Base-by-base conservation (phyloP, 2,329 filamentous ascomycete genomes). In the Trichoderma koningii region DNA sequence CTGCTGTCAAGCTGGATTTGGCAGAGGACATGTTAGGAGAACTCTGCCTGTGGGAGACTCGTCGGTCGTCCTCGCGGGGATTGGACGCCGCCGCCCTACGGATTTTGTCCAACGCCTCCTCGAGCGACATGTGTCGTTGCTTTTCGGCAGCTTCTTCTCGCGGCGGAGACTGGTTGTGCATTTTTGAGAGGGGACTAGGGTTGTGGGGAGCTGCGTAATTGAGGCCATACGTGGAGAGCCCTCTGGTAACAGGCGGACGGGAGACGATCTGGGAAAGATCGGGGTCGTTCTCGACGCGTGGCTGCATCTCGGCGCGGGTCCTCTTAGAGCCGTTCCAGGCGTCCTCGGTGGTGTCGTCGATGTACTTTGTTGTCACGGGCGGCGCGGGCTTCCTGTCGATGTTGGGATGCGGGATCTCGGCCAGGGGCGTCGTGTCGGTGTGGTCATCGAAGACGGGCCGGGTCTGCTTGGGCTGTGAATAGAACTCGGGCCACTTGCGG, bases 401-500 rank as follows among this genome's bases (percentile, higher is more conserved):
- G 69, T 82, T 83, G 71, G 83, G 81, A 68, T 82, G 84, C 59
- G 73, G 75, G 44, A 76, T 74, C 50, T 73, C 67, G 61, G 72
- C 73, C 68, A 74, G 70, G 56, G 77, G 76, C 62, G 75, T 74
- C 65, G 78, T 76, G 62, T 77, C 76, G 57, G 72, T 73, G 63
- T 74, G 69, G 62, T 75, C 70, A 66, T 76, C 72, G 63, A 73
- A 71, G 66, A 69, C 66, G 67, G 73, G 68, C 7, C 68, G 66
- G 47, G 71, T 69, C 67, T 78, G 79, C 42, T 56, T 34, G 56
- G 79, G 79, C 71, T 76, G 73, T 67, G 77, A 75, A 62, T 79
- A 81, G 70, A 78, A 85, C 68, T 85, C 83, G 23, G 83, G 82
- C 78, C 83, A 85, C 70, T 82, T 79, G 71, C 80, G 81, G 69